Evolutionary conservation across 1,139 yeast genomes (phyloP), one percentile per base, ranked within the genome.

Genomic region (Blastobotrys aristatus): DNA sequence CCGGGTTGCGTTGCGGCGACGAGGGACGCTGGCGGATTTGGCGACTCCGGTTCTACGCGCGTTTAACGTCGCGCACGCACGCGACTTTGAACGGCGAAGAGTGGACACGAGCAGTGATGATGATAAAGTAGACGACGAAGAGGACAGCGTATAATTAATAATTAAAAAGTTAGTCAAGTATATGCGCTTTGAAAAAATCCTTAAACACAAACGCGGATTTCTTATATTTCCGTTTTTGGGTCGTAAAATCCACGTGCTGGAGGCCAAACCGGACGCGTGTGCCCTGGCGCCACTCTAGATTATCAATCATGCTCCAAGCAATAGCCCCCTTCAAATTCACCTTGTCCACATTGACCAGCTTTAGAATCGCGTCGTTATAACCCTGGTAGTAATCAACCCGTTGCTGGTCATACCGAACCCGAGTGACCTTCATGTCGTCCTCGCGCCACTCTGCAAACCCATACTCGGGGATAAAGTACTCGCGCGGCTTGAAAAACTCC

Each of bases 371-470:
- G 27, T 66, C 58, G 49, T 67, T 48, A 49, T 61, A 69, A 4
- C 64, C 61, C 32, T 64, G 52, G 46, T 58, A 67, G 55, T 69
- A 69, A 18, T 58, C 54, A 1, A 69, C 65, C 45, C 73, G 59
- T 24, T 56, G 55, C 32, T 59, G 53, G 51, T 69, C 73, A 43
- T 51, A 58, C 10, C 63, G 48, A 32, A 66, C 69, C 46, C 66
- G 69, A 3, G 50, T 57, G 5, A 61, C 48, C 18, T 53, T 51
- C 57, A 64, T 64, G 22, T 61, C 61, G 8, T 51, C 52, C 51
- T 68, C 73, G 48, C 60, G 54, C 63, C 66, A 62, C 50, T 60
- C 67, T 17, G 71, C 67, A 56, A 67, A 67, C 3, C 73, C 72
- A 55, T 64, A 65, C 50, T 69, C 72, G 21, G 65, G 58, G 40